Conservation (phyloP, 345 rosid genomes). For the Jatropha curcas region DNA sequence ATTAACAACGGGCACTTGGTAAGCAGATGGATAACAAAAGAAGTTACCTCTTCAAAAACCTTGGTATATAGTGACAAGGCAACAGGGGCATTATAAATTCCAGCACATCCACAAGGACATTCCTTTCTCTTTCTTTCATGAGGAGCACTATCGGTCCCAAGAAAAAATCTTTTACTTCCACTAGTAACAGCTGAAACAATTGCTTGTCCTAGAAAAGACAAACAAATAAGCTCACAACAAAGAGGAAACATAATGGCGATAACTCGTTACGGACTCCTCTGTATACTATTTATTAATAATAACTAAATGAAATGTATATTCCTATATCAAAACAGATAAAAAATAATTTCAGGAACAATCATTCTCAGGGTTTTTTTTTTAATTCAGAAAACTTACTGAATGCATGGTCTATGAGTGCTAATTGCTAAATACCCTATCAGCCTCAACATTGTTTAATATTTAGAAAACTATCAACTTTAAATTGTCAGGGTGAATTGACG, state of each 20-base stretch:
- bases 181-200: constrained; percentile 88
- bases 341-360: background rate
- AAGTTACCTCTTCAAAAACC: constrained; percentile 74
- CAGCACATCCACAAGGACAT: constrained; percentile 90
- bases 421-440: background rate
- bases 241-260: background rate
- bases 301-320: background rate
- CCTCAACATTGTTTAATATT: background rate
- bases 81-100: constrained; percentile 73
- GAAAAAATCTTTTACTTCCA: constrained; percentile 82
- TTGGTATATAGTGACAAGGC: constrained; percentile 71
- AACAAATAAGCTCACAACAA: constrained; percentile 16
- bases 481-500: too few relatives aligned
- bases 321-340: background rate
- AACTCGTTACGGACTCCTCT: background rate
- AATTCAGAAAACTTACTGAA: too few relatives aligned
- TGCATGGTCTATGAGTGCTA: too few relatives aligned
- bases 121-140: constrained; percentile 83
- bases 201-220: constrained; percentile 61
- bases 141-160: constrained; percentile 99
- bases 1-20: background rate
- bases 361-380: too few relatives aligned
- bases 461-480: too few relatives aligned
- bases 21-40: background rate
- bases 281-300: background rate